phyloP scores from a whole-genome alignment of 2,329 filamentous ascomycete genomes.

The Ceratocystis huliohia region DNA sequence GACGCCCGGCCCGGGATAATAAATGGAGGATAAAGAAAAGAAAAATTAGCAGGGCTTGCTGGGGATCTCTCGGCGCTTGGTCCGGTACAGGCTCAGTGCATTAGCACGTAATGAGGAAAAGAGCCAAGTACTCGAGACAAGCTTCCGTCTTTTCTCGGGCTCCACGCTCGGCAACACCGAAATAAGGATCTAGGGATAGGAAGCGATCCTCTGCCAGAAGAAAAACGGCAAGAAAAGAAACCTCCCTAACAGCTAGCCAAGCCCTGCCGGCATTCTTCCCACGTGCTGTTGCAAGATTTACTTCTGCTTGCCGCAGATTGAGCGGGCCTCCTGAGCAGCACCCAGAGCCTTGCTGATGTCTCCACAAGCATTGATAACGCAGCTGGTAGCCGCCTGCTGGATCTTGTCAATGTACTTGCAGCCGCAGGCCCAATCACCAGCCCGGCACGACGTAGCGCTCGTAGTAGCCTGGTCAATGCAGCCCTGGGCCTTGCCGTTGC shows the following conservation, averaged over 20 bases:
- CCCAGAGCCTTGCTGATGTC: not conserved
- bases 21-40: not conserved
- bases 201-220: not conserved
- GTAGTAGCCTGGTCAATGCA: constrained; percentile 13
- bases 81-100: not conserved
- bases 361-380: constrained; percentile 1
- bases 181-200: not conserved
- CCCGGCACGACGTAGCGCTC: not conserved
- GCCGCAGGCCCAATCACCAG: constrained; percentile 12
- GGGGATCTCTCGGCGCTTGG: not conserved
- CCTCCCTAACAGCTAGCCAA: not conserved
- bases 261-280: not conserved
- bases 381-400: constrained; percentile 7
- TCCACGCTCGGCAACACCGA: not conserved
- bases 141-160: not conserved
- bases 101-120: not conserved
- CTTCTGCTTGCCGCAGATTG: not conserved
- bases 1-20: no score
- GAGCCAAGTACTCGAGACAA: not conserved
- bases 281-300: not conserved
- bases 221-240: not conserved
- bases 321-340: constrained; percentile 8
- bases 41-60: not conserved
- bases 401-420: constrained; percentile 12
- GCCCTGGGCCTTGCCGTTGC: constrained; percentile 8